Evolutionary conservation across 2,329 filamentous ascomycete genomes (phyloP), one percentile per base, ranked within the genome.

Genomic region (Neoscytalidium dimidiatum): DNA sequence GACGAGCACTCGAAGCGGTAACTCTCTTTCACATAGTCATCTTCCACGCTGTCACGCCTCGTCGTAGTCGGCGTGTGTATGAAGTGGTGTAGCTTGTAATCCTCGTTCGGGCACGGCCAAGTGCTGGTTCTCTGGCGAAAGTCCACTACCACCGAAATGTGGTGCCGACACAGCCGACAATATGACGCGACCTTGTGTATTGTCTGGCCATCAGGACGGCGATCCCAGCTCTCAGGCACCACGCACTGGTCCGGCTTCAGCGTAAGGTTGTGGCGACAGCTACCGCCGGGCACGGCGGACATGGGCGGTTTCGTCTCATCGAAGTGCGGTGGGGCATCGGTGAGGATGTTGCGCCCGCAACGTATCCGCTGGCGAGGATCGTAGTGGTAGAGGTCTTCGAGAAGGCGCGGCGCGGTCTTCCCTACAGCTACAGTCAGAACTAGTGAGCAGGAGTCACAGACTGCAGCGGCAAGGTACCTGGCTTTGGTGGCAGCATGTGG

Each of bases 11-110:
- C 77, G 75, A 88, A 91, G 44, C 66, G 72, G 66, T 78, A 76
- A 8, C 66, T 69, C 31, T 72, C 68, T 28, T 74, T 70, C 38
- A 66, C 66, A 4, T 72, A 66, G 43, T 70, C 73, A 7, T 75
- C 64, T 9, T 44, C 28, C 26, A 31, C 11, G 19, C 14, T 26
- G 33, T 49, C 23, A 51, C 8, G 70, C 70, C 65, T 69, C 69
- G 35, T 77, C 71, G 60, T 74, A 23, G 74, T 17, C 13, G 77
- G 73, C 38, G 72, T 76, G 43, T 78, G 84, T 38, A 80, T 75
- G 65, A 90, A 83, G 73, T 91, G 89, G 73, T 92, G 89, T 4
- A 91, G 74, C 31, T 86, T 85, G 67, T 80, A 83, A 1, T 82
- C 76, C 11, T 71, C 66, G 62, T 79, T 82, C 3, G 84, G 83